Base-by-base conservation (phyloP, 768 basidiomycete species). In the Lactarius hengduanensis region DNA sequence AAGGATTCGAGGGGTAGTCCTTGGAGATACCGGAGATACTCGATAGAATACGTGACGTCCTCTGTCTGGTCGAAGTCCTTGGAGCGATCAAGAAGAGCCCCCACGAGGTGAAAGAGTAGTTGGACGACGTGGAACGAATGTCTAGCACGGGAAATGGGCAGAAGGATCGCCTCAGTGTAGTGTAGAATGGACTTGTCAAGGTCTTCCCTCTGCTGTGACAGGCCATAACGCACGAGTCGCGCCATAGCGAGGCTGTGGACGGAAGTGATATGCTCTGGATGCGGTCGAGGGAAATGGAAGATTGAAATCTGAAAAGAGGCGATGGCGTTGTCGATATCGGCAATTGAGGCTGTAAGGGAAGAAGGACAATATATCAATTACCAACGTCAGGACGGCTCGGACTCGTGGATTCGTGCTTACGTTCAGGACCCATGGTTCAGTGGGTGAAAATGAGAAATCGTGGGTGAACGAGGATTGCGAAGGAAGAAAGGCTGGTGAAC, bases 71-170 rank as follows among this genome's bases (percentile, higher is more conserved):
- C 2, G 11, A 4, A 22, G 0, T 15, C 9, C 22, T 26, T 11
- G 2, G 22, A 22, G 22, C 11, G 13, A 5, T 0, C 0, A 2
- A 53, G 11, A 7, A 50, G 22, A 0, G 15, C 40, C 0, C 7
- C 0, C 0, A 11, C 50, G 13, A 53, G 50, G 22, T 1, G 22
- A 26, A 53, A 53, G 22, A 50, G 50, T 15, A 50, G 11, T 26
- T 50, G 22, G 50, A 26, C 22, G 6, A 50, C 1, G 15, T 13
- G 15, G 13, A 8, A 0, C 4, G 1, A 10, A 50, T 0, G 50
- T 15, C 4, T 4, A 22, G 11, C 22, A 13, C 11, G 13, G 13
- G 13, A 53, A 15, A 2, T 2, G 6, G 13, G 50, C 1, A 53
- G 50, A 22, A 53, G 10, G 50, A 53, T 26, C 4, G 50, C 50